A percentile compares a stretch with the other conserved stretches of the same genome.
Evolutionary conservation across 768 basidiomycete genomes (phyloP).

Genomic region (Mycena vulgaris): DNA sequence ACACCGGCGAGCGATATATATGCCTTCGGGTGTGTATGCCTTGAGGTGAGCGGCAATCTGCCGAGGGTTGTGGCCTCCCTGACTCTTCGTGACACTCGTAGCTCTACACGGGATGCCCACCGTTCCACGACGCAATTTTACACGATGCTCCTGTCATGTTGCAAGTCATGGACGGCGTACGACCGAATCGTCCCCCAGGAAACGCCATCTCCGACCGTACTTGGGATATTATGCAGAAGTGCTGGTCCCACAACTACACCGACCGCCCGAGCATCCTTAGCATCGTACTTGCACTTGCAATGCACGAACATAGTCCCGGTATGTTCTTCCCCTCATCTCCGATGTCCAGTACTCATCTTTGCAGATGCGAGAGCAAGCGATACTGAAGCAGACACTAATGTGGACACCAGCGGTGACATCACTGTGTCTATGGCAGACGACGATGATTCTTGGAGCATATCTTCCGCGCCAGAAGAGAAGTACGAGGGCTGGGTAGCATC

Average conservation of each 20-base stretch:
- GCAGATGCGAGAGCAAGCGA: not conserved
- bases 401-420: too few species aligned
- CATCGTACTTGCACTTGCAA: constrained; percentile 18
- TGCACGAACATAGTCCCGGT: not conserved
- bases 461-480: not conserved
- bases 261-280: constrained; percentile 25
- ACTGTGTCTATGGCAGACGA: not conserved
- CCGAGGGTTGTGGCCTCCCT: not conserved
- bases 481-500: constrained; percentile 56
- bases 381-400: not conserved
- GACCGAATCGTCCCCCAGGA: constrained; percentile 16
- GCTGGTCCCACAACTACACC: constrained; percentile 27
- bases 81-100: not conserved
- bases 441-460: not conserved
- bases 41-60: constrained; percentile 5
- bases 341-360: not conserved
- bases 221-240: constrained; percentile 36
- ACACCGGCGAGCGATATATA: constrained; percentile 29
- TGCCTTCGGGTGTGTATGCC: constrained; percentile 30
- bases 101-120: constrained; percentile 24
- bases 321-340: not conserved
- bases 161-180: constrained; percentile 18
- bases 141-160: constrained; percentile 23
- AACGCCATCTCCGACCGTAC: constrained; percentile 19
- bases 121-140: constrained; percentile 25